Percentiles rank a stretch among this genome's conserved stretches.
These are phyloP conservation scores for Kodamaea hsintzibuensis DNA, from an alignment of 805 yeast species.

Conservation along the genomic window DNA sequence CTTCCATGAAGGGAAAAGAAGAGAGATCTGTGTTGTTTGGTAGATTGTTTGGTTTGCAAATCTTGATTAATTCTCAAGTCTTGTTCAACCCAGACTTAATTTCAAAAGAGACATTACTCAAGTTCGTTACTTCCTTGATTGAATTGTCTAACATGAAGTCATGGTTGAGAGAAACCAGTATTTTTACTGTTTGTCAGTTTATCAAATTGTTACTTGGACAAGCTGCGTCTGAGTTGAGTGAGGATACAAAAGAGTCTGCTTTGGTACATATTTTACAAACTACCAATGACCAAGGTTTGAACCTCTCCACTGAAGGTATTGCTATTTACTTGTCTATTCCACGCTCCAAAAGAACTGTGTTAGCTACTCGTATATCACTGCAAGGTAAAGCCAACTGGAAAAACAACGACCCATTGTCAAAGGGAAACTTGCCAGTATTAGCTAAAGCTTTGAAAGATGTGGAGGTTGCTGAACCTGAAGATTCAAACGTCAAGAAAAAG, in stretches of 20 bases:
- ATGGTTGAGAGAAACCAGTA: constrained; percentile 84
- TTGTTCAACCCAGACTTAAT: constrained; percentile 20
- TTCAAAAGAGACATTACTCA: constrained; percentile 29
- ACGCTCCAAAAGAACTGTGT: constrained; percentile 17
- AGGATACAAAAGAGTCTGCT: constrained; percentile 17
- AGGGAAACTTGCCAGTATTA: constrained; percentile 61
- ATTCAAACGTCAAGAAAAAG: constrained; percentile 50
- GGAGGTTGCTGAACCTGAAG: constrained; percentile 39
- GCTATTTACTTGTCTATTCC: constrained; percentile 66
- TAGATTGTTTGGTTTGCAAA: constrained; percentile 78
- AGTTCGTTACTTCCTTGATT: constrained; percentile 49
- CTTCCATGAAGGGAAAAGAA: constrained; percentile 71
- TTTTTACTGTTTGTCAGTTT: constrained; percentile 67
- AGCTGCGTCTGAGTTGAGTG: neutral
- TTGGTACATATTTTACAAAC: constrained; percentile 37
- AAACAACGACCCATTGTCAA: constrained; percentile 68
- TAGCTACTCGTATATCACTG: constrained; percentile 12
- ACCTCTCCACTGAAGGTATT: constrained; percentile 76
- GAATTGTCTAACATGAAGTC: constrained; percentile 64
- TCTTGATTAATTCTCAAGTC: constrained; percentile 52
- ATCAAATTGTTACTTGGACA: constrained; percentile 14
- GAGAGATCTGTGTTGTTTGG: constrained; percentile 82
- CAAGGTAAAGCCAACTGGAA: constrained; percentile 54
- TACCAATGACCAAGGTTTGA: constrained; percentile 54
- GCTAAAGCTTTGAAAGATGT: constrained; percentile 66